A percentile compares a stretch with the other conserved stretches of the same genome.
These are phyloP conservation scores for Lantana camara DNA, from an alignment of 257 asterid genomes.

Conservation along the genomic window DNA sequence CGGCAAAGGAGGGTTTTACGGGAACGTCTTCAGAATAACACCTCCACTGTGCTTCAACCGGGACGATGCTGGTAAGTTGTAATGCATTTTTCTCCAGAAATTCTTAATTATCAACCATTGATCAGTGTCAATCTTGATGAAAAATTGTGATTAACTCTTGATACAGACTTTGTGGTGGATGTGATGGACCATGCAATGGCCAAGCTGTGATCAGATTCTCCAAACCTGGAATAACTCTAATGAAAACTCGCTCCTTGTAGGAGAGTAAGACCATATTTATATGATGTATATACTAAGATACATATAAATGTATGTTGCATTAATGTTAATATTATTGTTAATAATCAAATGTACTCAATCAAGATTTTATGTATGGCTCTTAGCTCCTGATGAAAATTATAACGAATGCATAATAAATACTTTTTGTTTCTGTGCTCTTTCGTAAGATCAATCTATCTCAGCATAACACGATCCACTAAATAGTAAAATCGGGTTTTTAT, in stretches of 20 bases:
- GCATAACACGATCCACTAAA: no score
- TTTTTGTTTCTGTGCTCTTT: no score
- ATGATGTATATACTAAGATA: neutral
- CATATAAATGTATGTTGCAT: neutral
- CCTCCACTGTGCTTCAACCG: constrained; percentile 97
- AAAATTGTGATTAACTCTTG: neutral
- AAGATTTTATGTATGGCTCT: neutral
- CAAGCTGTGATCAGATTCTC: constrained; percentile 35
- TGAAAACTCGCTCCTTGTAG: neutral
- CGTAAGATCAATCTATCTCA: no score
- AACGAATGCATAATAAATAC: no score
- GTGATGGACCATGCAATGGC: constrained; percentile 51
- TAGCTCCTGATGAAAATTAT: no score
- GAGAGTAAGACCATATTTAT: no score
- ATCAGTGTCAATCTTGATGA: no score
- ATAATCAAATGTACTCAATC: neutral
- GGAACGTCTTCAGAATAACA: constrained; percentile 87
- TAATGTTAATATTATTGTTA: neutral
- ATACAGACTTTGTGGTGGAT: constrained; percentile 57
- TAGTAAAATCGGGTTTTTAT: no score
- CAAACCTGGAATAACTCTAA: neutral
- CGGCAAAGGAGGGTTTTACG: constrained; percentile 93
- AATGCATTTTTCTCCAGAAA: neutral
- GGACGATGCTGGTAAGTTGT: constrained; percentile 78
- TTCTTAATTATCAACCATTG: neutral